A percentile compares a stretch with the other conserved stretches of the same genome.
These are phyloP conservation scores for Mycena belliarum DNA, from an alignment of 768 basidiomycete species.

Conservation along the genomic window DNA sequence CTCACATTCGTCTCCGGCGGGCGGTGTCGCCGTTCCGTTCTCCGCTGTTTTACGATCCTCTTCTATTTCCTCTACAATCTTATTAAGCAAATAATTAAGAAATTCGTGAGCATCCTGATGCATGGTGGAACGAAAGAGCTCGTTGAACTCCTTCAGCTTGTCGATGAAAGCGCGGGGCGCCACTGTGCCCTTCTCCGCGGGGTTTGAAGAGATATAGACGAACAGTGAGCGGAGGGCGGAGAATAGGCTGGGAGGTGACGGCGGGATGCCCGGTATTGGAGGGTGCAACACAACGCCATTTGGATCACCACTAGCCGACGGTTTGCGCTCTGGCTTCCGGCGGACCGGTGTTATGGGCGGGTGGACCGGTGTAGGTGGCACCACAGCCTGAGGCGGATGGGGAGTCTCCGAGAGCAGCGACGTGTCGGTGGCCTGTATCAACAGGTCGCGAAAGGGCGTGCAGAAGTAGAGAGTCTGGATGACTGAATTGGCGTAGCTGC, in stretches of 20 bases:
- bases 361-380: constrained; percentile 27
- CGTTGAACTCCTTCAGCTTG: constrained; percentile 91
- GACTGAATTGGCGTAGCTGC: constrained; percentile 97
- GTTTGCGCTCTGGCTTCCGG: constrained; percentile 60
- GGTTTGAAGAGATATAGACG: constrained; percentile 76
- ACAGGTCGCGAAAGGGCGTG: constrained; percentile 86
- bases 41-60: constrained; percentile 55
- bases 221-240: constrained; percentile 94
- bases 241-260: constrained; percentile 75
- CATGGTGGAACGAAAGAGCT: constrained; percentile 85
- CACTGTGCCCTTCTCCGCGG: constrained; percentile 78
- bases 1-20: constrained; percentile 65
- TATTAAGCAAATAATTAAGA: constrained; percentile 90
- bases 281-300: constrained; percentile 19
- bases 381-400: background rate
- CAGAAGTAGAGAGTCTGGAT: constrained; percentile 97
- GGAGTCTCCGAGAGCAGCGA: constrained; percentile 40
- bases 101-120: constrained; percentile 99
- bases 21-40: constrained; percentile 29
- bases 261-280: constrained; percentile 39
- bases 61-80: constrained; percentile 91
- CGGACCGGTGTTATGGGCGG: constrained; percentile 42
- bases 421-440: constrained; percentile 67
- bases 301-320: constrained; percentile 24
- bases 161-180: constrained; percentile 91